phyloP scores from a whole-genome alignment of 345 rosid genomes.

The Toxicodendron radicans region DNA sequence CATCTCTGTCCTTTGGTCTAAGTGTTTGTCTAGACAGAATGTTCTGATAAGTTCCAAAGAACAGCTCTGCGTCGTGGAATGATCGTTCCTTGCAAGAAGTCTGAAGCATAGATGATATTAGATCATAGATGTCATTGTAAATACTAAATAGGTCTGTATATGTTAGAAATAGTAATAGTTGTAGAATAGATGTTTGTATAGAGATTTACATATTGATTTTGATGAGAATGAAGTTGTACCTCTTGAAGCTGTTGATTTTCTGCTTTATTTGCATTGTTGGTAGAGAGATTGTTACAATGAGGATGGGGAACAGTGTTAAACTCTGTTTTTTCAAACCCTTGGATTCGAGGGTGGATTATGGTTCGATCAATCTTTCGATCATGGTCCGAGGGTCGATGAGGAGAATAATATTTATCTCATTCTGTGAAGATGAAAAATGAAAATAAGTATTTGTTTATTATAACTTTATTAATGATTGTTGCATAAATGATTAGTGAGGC shows the following conservation, averaged over 20 bases:
- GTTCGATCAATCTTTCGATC: no score
- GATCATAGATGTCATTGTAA: not conserved
- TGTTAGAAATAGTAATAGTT: constrained; percentile 17
- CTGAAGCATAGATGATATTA: not conserved
- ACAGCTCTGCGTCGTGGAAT: not conserved
- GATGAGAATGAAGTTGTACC: not conserved
- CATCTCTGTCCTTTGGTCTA: not conserved
- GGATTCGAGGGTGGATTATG: no score
- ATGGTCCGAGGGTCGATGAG: no score
- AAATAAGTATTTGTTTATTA: no score
- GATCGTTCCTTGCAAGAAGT: not conserved
- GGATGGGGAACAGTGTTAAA: no score
- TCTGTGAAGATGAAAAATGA: no score
- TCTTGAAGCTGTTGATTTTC: not conserved
- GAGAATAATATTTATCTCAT: no score
- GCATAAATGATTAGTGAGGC: no score
- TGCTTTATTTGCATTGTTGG: not conserved
- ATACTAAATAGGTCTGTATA: constrained; percentile 20
- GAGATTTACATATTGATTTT: not conserved
- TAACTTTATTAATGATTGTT: no score
- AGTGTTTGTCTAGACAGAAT: not conserved
- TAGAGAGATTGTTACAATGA: no score
- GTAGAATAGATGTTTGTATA: constrained; percentile 17
- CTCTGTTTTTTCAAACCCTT: no score
- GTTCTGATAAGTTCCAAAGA: not conserved